Conservation (phyloP, 2,329 filamentous ascomycete genomes). For the Fusarium pseudonygamai region DNA sequence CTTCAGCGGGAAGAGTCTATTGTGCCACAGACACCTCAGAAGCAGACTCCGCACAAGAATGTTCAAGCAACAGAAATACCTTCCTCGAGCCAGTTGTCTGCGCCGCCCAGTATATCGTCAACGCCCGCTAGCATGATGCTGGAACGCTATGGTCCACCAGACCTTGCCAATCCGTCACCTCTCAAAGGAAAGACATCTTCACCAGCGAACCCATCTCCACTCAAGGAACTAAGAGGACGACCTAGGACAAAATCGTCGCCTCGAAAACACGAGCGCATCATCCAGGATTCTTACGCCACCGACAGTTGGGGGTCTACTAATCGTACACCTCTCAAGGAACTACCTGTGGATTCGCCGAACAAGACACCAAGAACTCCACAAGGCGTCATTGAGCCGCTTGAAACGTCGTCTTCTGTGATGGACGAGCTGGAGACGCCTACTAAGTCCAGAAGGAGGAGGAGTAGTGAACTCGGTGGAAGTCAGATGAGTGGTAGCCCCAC, state of each 20-base stretch:
- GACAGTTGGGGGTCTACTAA: slow-evolving; percentile 45
- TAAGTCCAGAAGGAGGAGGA: slow-evolving; percentile 31
- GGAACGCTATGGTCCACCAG: slow-evolving; percentile 50
- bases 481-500: slow-evolving; percentile 28
- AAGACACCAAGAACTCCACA: slow-evolving; percentile 22
- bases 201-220: slow-evolving; percentile 31
- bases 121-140: slow-evolving; percentile 55
- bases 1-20: slow-evolving; percentile 46
- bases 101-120: slow-evolving; percentile 51
- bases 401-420: slow-evolving; percentile 36
- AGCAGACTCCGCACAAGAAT: slow-evolving; percentile 52
- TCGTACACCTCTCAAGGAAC: slow-evolving; percentile 35
- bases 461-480: slow-evolving; percentile 35
- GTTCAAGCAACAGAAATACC: slow-evolving; percentile 52
- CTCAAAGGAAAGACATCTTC: slow-evolving; percentile 49
- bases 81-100: slow-evolving; percentile 52
- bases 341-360: slow-evolving; percentile 22
- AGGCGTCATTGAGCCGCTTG: slow-evolving; percentile 18
- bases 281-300: slow-evolving; percentile 58
- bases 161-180: slow-evolving; percentile 48
- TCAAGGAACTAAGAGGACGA: slow-evolving; percentile 36
- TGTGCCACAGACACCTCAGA: slow-evolving; percentile 55
- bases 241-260: slow-evolving; percentile 31
- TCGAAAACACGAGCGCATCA: slow-evolving; percentile 46
- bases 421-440: slow-evolving; percentile 40